Percentiles rank a stretch among this genome's conserved stretches.
phyloP scores from a whole-genome alignment of 371 early-diverging fungal genomes.

The Smittium culicis region DNA sequence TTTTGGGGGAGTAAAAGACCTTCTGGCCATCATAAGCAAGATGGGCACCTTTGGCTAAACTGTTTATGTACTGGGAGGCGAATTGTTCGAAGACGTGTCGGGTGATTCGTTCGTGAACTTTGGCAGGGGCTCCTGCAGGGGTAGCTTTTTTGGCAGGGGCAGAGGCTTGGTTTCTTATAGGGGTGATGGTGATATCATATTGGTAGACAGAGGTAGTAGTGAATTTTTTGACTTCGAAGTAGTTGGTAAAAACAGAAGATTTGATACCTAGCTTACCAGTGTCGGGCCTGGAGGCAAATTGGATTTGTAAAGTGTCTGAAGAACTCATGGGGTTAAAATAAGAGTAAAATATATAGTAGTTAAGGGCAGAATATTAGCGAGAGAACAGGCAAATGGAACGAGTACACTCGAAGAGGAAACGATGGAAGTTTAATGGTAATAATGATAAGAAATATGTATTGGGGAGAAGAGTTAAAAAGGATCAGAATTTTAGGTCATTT shows the following conservation, averaged over 20 bases:
- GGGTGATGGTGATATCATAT: background rate
- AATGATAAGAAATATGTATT: too few species aligned
- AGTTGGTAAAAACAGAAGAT: background rate
- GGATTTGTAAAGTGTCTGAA: background rate
- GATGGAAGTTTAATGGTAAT: too few species aligned
- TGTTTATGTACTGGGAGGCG: conserved; percentile 7
- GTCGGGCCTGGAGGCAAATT: background rate
- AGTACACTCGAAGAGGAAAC: too few species aligned
- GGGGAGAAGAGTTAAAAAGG: too few species aligned
- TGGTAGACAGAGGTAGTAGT: background rate
- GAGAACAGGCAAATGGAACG: too few species aligned
- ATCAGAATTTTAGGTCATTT: too few species aligned
- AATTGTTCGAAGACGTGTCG: background rate
- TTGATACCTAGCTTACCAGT: background rate
- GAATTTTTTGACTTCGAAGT: background rate
- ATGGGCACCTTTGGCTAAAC: conserved; percentile 19
- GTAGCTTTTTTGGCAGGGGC: background rate
- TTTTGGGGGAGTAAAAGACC: conserved; percentile 36
- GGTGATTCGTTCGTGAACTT: background rate
- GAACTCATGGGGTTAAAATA: background rate
- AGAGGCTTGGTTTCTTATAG: background rate
- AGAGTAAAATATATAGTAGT: too few species aligned
- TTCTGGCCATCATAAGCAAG: conserved; percentile 50
- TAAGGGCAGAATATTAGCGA: too few species aligned
- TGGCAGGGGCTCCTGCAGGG: background rate